Conservation (phyloP, 1,284 basidiomycete genomes). For the Puccinia novopanici region DNA sequence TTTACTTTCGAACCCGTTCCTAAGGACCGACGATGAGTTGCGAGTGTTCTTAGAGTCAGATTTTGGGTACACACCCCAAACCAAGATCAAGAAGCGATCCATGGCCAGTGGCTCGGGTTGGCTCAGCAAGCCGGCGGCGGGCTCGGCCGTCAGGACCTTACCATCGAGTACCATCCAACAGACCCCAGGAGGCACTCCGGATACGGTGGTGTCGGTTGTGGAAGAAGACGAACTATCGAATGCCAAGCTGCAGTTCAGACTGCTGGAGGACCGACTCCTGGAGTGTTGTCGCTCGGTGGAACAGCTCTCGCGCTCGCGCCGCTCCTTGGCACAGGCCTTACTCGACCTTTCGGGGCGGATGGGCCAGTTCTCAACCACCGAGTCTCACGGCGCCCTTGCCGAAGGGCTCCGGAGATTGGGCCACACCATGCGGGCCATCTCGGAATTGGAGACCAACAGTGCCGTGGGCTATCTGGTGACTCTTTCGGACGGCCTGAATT, state of each 20-base stretch:
- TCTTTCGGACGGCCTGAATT: conserved; percentile 84
- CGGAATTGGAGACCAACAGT: conserved; percentile 39
- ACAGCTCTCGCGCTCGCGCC: conserved; percentile 70
- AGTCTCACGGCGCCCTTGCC: conserved; percentile 76
- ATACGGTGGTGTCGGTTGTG: conserved; percentile 43
- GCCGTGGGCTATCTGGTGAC: conserved; percentile 81
- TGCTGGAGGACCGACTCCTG: conserved; percentile 79
- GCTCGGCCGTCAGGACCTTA: neutral
- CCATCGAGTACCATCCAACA: conserved; percentile 22
- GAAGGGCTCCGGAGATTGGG: conserved; percentile 80
- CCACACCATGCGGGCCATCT: conserved; percentile 64
- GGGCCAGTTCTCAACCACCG: conserved; percentile 80
- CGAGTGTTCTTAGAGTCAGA: conserved; percentile 90
- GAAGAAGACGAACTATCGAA: conserved; percentile 49
- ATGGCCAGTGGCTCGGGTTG: neutral
- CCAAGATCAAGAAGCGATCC: neutral
- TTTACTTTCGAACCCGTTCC: conserved; percentile 81
- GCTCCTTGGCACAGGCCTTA: conserved; percentile 51
- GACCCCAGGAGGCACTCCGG: neutral
- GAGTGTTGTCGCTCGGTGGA: conserved; percentile 84
- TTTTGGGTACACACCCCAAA: conserved; percentile 66
- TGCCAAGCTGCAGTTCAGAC: conserved; percentile 43
- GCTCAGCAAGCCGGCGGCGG: neutral
- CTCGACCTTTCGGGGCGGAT: conserved; percentile 67
- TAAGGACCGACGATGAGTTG: conserved; percentile 83